Evolutionary conservation across 2,329 filamentous ascomycete genomes (phyloP).

Genomic region (Pseudopyricularia cyperi): DNA sequence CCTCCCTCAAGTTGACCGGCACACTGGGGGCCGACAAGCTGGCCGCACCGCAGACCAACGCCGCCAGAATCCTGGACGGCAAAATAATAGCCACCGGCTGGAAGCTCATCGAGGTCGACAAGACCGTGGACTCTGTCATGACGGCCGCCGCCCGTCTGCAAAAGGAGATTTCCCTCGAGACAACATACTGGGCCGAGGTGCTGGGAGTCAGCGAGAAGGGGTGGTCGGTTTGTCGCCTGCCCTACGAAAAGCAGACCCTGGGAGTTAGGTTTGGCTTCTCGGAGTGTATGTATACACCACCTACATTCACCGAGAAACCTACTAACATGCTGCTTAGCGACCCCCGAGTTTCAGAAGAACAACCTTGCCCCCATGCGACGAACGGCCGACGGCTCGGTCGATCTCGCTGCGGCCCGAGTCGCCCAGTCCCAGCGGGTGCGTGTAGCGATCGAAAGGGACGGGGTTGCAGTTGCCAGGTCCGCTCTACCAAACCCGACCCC

Average conservation of each 20-base stretch:
- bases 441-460: constrained; percentile 49
- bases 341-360: constrained; percentile 47
- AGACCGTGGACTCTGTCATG: constrained; percentile 60
- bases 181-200: constrained; percentile 80
- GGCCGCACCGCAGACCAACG: constrained; percentile 35
- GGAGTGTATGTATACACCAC: constrained; percentile 37
- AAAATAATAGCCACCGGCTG: constrained; percentile 52
- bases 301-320: constrained; percentile 4
- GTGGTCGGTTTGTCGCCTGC: constrained; percentile 74
- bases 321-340: constrained; percentile 22
- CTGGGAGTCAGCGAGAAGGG: constrained; percentile 68
- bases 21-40: constrained; percentile 59
- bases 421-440: constrained; percentile 48
- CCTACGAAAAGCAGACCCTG: constrained; percentile 58
- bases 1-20: constrained; percentile 58
- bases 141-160: constrained; percentile 60
- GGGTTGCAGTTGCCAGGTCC: constrained; percentile 44
- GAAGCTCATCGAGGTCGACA: constrained; percentile 64
- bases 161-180: constrained; percentile 66
- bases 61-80: constrained; percentile 36
- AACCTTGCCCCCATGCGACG: constrained; percentile 73
- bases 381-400: constrained; percentile 59
- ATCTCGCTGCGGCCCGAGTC: constrained; percentile 51
- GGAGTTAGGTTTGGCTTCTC: constrained; percentile 84
- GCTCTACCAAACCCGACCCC: constrained; percentile 36